These are phyloP conservation scores for Musa acuminata DNA, from an alignment of 176 grass and related monocot genomes.

Conservation along the genomic window DNA sequence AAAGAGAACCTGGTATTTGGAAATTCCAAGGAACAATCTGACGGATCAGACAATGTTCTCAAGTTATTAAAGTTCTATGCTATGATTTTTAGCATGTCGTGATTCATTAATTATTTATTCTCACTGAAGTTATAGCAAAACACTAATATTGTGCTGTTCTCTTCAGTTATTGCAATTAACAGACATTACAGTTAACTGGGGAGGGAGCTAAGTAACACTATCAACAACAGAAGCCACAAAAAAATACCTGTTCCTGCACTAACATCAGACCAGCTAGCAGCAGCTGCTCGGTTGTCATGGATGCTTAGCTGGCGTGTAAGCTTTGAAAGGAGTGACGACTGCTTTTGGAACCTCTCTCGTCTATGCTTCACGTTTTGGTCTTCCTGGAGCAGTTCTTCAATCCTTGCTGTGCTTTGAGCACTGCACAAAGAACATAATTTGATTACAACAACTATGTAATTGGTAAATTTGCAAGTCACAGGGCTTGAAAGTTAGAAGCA, in stretches of 20 bases:
- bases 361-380: slow-evolving; percentile 79
- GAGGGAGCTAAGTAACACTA: background rate
- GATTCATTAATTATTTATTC: background rate
- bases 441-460: slow-evolving; percentile 2
- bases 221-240: background rate
- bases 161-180: background rate
- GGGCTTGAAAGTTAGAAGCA: background rate
- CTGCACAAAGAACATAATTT: slow-evolving; percentile 28
- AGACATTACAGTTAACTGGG: background rate
- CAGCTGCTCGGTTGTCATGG: slow-evolving; percentile 69
- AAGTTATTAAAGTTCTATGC: too few species aligned
- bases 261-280: slow-evolving; percentile 48
- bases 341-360: slow-evolving; percentile 77
- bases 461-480: slow-evolving; percentile 1
- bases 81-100: too few species aligned
- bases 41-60: too few species aligned
- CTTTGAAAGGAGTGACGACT: slow-evolving; percentile 80
- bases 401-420: slow-evolving; percentile 64
- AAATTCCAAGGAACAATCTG: too few species aligned
- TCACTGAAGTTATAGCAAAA: background rate
- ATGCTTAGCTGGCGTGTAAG: slow-evolving; percentile 84
- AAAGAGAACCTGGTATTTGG: too few species aligned
- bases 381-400: slow-evolving; percentile 87
- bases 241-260: slow-evolving; percentile 44
- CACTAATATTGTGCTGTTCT: background rate